A percentile compares a stretch with the other conserved stretches of the same genome.
These are phyloP conservation scores for Termitomyces sp. DNA, from an alignment of 768 basidiomycete species.

Conservation along the genomic window DNA sequence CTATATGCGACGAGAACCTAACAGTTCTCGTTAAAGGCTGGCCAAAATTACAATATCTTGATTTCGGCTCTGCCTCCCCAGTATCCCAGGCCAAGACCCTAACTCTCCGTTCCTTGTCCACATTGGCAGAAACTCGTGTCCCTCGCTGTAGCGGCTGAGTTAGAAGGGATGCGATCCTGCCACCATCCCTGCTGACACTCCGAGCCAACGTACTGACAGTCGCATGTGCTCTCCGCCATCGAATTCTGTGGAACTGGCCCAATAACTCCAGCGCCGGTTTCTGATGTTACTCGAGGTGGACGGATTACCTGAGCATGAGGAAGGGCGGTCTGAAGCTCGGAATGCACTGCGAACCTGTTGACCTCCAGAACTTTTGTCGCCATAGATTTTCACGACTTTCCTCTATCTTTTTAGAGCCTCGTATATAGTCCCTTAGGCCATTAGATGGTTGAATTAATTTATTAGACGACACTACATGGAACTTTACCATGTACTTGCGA, in stretches of 20 bases:
- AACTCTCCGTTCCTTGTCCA: slow-evolving; percentile 24
- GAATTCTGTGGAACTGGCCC: slow-evolving; percentile 23
- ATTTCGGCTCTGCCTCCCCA: slow-evolving; percentile 30
- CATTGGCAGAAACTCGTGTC: slow-evolving; percentile 26
- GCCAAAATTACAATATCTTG: slow-evolving; percentile 40
- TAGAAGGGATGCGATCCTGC: slow-evolving; percentile 3
- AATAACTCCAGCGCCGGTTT: slow-evolving; percentile 32
- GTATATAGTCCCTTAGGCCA: not conserved
- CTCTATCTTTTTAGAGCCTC: slow-evolving; percentile 4
- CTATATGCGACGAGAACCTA: slow-evolving; percentile 35
- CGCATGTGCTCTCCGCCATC: slow-evolving; percentile 25
- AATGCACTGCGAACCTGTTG: slow-evolving; percentile 2
- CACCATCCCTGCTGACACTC: slow-evolving; percentile 3
- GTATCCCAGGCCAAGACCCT: slow-evolving; percentile 16
- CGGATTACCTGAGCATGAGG: slow-evolving; percentile 29
- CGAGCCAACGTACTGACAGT: slow-evolving; percentile 28
- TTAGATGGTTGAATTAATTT: not conserved
- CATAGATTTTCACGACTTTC: slow-evolving; percentile 4
- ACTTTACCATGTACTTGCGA: too few relatives aligned
- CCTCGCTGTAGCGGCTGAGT: slow-evolving; percentile 29
- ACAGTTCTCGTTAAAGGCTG: slow-evolving; percentile 38
- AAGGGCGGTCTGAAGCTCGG: slow-evolving; percentile 22
- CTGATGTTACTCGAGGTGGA: slow-evolving; percentile 33
- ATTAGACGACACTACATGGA: too few relatives aligned
- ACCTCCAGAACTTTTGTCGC: not conserved